Base-by-base conservation (phyloP, 148 eudicot species). In the Silene conica region DNA sequence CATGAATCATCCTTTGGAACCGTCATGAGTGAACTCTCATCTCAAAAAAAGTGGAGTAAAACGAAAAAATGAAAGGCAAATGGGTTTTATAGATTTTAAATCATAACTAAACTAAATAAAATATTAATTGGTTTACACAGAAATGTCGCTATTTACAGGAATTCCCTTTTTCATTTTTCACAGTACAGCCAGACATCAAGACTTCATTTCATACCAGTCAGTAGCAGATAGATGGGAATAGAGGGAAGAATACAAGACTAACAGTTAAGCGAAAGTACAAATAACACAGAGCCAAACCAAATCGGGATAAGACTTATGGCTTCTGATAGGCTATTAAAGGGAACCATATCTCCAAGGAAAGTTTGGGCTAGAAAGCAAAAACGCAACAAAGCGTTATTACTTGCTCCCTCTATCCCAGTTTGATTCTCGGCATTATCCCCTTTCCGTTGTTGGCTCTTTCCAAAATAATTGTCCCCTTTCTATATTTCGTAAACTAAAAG, bases 181-280 rank as follows among this genome's bases (percentile, higher is more conserved):
- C 13, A 26, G 13, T 62, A 62, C 66, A 62, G 66, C 66, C 68
- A 48, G 11, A n/a, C 26, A 55, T 55, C 73, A 19, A 68, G 25
- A 45, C 28, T 20, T 46, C 55, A 14, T 16, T 21, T 2, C 18
- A 46, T 46, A 68, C n/a, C 26, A 15, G 34, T 8, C 57, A 45
- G 48, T 56, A 14, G 57, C 20, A 15, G 15, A 50, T 5, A 69
- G 18, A 55, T 28, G 10, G 26, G 41, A 15, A 16, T 18, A 55
- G 22, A 10, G 23, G 0, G n/a, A 28, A 18, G 67, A 7, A 14
- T 38, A 34, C 22, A 66, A 41, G 50, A 18, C 22, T 19, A 4
- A 34, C 50, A 38, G 69, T 38, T 18, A 62, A 62, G n/a, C 12
- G 1, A n/a, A 6, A 34, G 14, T 60, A 45, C 9, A 13, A 8